Conservation (phyloP, 257 asterid genomes). For the Forsythia suspensa region DNA sequence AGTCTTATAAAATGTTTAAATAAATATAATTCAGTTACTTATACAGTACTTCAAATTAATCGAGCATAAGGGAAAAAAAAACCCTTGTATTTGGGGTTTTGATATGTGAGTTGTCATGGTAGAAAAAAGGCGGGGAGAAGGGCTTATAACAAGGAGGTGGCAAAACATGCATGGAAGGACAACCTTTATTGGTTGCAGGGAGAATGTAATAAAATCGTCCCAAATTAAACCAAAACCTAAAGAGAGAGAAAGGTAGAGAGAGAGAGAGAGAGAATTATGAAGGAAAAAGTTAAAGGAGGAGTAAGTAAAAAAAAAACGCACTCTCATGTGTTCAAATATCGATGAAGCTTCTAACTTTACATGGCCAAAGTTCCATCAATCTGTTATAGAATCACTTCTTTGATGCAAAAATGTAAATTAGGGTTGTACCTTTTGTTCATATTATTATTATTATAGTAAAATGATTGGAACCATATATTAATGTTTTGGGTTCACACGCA, state of each 20-base stretch:
- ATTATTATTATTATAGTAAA: background rate
- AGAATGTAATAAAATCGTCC: slow-evolving; percentile 12
- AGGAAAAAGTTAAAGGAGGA: slow-evolving; percentile 32
- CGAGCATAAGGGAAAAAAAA: background rate
- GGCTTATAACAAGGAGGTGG: background rate
- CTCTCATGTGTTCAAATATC: slow-evolving; percentile 42
- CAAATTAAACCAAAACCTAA: background rate
- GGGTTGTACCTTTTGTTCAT: too few relatives aligned
- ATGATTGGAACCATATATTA: slow-evolving; percentile 1
- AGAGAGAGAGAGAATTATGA: background rate
- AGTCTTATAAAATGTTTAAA: too few relatives aligned
- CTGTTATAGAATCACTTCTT: background rate
- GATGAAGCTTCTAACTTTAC: slow-evolving; percentile 65
- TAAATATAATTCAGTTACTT: too few relatives aligned
- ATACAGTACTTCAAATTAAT: background rate
- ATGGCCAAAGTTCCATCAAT: slow-evolving; percentile 19
- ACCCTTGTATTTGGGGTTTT: background rate
- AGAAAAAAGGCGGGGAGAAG: background rate
- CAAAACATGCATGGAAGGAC: slow-evolving; percentile 1
- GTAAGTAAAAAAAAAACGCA: slow-evolving; percentile 22
- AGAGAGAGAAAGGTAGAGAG: slow-evolving; percentile 3
- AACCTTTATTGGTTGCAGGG: slow-evolving; percentile 29
- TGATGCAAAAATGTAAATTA: background rate
- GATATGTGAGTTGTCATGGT: background rate
- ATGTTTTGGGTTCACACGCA: slow-evolving; percentile 30